Conservation (phyloP, 2,329 filamentous ascomycete genomes). For the Balansia obtecta region DNA sequence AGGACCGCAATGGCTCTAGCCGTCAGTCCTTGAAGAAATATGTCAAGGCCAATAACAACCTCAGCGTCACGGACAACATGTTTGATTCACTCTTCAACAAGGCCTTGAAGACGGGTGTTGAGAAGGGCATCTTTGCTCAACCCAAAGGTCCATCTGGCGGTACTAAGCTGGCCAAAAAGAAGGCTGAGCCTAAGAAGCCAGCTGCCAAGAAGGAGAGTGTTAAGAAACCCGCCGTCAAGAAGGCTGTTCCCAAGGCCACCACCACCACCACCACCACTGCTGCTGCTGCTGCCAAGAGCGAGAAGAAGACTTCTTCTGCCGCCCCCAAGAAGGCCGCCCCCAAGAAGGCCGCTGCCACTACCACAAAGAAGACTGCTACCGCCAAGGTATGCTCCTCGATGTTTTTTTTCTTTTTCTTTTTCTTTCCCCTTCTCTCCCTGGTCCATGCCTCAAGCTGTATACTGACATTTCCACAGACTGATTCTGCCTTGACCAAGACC, state of each 20-base stretch:
- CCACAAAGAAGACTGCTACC: slow-evolving; percentile 2
- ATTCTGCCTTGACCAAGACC: slow-evolving; percentile 61
- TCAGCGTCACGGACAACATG: slow-evolving; percentile 37
- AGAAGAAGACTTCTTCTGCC: slow-evolving; percentile 20
- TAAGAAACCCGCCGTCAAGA: slow-evolving; percentile 22
- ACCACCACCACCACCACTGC: slow-evolving; percentile 26
- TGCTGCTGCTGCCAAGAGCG: slow-evolving; percentile 14
- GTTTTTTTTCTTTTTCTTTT: background rate
- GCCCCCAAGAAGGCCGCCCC: slow-evolving; percentile 18
- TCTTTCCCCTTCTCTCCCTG: background rate
- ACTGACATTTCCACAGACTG: slow-evolving; percentile 2
- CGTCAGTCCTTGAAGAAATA: slow-evolving; percentile 51
- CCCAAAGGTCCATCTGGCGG: slow-evolving; percentile 86
- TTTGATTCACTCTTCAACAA: slow-evolving; percentile 73
- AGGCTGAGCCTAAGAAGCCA: slow-evolving; percentile 28
- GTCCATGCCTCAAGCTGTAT: background rate
- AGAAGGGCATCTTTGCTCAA: slow-evolving; percentile 76
- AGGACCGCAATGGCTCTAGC: slow-evolving; percentile 50
- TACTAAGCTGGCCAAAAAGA: slow-evolving; percentile 85
- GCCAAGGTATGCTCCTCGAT: slow-evolving; percentile 11
- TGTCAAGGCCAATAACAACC: slow-evolving; percentile 41
- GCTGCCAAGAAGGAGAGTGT: slow-evolving; percentile 20
- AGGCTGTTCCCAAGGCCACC: slow-evolving; percentile 15
- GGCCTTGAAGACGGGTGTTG: slow-evolving; percentile 68
- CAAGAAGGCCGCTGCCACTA: background rate